Percentiles rank a stretch among this genome's conserved stretches.
Conservation (phyloP, 2,329 filamentous ascomycete species). For the Talaromyces sp. region DNA sequence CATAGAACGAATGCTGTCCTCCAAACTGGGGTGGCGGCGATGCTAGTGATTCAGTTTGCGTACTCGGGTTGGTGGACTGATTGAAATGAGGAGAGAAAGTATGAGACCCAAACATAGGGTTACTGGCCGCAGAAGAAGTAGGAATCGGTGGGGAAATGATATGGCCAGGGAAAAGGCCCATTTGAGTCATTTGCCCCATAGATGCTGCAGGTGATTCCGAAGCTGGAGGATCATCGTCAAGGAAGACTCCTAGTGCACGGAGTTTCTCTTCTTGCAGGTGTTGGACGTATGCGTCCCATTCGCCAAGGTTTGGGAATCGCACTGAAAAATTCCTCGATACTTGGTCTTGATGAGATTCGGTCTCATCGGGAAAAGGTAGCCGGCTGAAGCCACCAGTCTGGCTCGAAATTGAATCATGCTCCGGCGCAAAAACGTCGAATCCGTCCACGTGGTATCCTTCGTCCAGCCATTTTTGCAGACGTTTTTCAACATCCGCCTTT, state of each 20-base stretch:
- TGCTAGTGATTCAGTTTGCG: constrained; percentile 61
- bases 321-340: constrained; percentile 34
- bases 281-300: constrained; percentile 76
- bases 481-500: constrained; percentile 37
- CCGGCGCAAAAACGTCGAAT: constrained; percentile 35
- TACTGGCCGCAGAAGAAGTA: constrained; percentile 73
- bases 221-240: constrained; percentile 69
- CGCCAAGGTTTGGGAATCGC: constrained; percentile 46
- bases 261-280: constrained; percentile 88
- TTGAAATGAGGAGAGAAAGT: constrained; percentile 61
- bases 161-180: constrained; percentile 62
- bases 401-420: constrained; percentile 27
- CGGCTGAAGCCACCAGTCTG: constrained; percentile 43
- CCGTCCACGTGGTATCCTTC: constrained; percentile 44
- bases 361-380: constrained; percentile 41
- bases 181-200: constrained; percentile 60
- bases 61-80: constrained; percentile 60
- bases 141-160: constrained; percentile 82
- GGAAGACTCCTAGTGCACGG: constrained; percentile 80
- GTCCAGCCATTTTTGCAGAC: constrained; percentile 41
- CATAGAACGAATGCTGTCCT: constrained; percentile 57
- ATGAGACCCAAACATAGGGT: constrained; percentile 59
- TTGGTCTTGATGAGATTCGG: constrained; percentile 36
- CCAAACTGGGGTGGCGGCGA: constrained; percentile 69
- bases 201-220: constrained; percentile 65